Evolutionary conservation across 768 basidiomycete genomes (phyloP).

Genomic region (Xerocomellus amylosporus): DNA sequence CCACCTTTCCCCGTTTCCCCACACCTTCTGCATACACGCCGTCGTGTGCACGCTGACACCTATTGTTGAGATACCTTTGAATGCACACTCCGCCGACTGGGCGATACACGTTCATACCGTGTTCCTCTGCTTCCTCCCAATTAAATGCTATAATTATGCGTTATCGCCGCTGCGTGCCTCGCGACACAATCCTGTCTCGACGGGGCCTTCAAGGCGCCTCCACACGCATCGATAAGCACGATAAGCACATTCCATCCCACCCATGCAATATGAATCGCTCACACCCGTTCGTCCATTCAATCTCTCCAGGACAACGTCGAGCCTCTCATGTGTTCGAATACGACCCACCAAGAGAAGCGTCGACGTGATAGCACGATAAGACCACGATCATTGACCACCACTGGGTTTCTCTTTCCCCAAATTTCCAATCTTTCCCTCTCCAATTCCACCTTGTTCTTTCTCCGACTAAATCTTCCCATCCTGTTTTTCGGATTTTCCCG

Average conservation of each 20-base stretch:
- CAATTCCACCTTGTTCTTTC: background rate
- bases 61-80: background rate
- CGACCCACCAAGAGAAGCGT: background rate
- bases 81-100: slow-evolving; percentile 6
- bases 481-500: background rate
- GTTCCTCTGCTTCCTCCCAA: slow-evolving; percentile 24
- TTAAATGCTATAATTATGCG: slow-evolving; percentile 19
- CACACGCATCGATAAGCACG: slow-evolving; percentile 1
- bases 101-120: slow-evolving; percentile 8
- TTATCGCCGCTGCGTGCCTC: slow-evolving; percentile 16
- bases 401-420: background rate
- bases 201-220: slow-evolving; percentile 7
- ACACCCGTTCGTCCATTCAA: background rate
- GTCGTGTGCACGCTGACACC: background rate
- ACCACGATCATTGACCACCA: background rate
- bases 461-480: background rate
- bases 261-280: background rate
- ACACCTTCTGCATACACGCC: slow-evolving; percentile 7
- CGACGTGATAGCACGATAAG: background rate
- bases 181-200: slow-evolving; percentile 3
- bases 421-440: too few relatives aligned
- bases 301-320: slow-evolving; percentile 1
- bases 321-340: background rate
- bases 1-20: slow-evolving; percentile 29
- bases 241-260: background rate